A percentile compares a stretch with the other conserved stretches of the same genome.
Conservation (phyloP, 305 asterid species). For the Fraxinus ornus region DNA sequence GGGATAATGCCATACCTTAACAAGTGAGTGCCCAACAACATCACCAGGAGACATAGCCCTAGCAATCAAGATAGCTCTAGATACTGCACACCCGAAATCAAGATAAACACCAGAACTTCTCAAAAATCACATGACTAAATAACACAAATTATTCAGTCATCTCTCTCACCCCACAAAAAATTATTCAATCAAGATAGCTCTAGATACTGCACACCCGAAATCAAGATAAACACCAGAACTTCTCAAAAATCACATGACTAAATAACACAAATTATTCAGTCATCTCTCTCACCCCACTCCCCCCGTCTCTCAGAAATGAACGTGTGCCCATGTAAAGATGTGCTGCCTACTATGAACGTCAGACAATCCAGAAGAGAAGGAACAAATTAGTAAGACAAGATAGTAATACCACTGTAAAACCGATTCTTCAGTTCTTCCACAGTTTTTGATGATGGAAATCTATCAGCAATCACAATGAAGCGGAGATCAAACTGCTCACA, state of each 20-base stretch:
- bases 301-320: background rate
- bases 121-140: slow-evolving; percentile 17
- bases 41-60: slow-evolving; percentile 73
- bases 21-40: slow-evolving; percentile 63
- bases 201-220: slow-evolving; percentile 47
- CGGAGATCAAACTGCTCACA: slow-evolving; percentile 95
- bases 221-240: slow-evolving; percentile 23
- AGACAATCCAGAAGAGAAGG: slow-evolving; percentile 17
- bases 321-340: slow-evolving; percentile 4
- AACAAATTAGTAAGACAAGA: slow-evolving; percentile 4
- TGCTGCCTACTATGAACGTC: background rate
- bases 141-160: slow-evolving; percentile 4
- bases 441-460: slow-evolving; percentile 74
- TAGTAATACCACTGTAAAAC: slow-evolving; percentile 66
- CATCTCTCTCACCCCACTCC: background rate
- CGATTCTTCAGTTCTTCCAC: slow-evolving; percentile 93
- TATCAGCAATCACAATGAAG: slow-evolving; percentile 78
- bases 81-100: slow-evolving; percentile 40
- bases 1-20: slow-evolving; percentile 56
- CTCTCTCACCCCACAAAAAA: background rate
- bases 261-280: slow-evolving; percentile 7
- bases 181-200: slow-evolving; percentile 53
- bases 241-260: slow-evolving; percentile 18
- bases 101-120: slow-evolving; percentile 24
- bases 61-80: slow-evolving; percentile 67